Percentiles rank a stretch among this genome's conserved stretches.
Evolutionary conservation across 257 asterid species (phyloP).

Genomic region (Przewalskia tangutica): DNA sequence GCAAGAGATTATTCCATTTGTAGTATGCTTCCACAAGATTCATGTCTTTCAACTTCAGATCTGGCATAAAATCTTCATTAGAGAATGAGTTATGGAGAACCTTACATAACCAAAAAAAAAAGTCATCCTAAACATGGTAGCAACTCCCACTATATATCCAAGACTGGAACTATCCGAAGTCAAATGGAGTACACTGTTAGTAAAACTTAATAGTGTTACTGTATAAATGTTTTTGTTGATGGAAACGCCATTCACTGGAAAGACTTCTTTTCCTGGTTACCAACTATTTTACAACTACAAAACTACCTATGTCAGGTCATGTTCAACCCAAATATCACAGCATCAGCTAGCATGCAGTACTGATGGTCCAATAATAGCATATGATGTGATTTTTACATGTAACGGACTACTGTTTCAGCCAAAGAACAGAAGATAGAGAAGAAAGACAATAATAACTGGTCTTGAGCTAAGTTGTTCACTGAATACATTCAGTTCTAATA

Average conservation of each 20-base stretch:
- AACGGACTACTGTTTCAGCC: too few species aligned
- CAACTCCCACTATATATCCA: background rate
- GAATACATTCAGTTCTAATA: too few species aligned
- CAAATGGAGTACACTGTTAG: background rate
- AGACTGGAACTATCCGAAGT: background rate
- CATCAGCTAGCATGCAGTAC: too few species aligned
- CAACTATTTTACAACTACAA: background rate
- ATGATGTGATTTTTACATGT: too few species aligned
- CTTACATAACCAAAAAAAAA: background rate
- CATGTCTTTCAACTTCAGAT: constrained; percentile 75
- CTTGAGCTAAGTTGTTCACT: too few species aligned
- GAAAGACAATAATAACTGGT: too few species aligned
- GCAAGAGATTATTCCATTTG: constrained; percentile 62
- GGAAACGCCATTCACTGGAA: background rate
- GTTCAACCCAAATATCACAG: too few species aligned
- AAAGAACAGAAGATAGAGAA: too few species aligned
- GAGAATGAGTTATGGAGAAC: background rate
- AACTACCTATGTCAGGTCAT: too few species aligned
- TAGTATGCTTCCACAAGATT: constrained; percentile 51
- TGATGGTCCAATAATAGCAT: too few species aligned
- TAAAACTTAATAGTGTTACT: background rate
- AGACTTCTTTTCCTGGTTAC: background rate
- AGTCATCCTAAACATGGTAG: background rate
- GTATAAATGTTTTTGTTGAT: background rate
- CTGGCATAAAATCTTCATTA: constrained; percentile 31